Base-by-base conservation (phyloP, 108 stramenopile genomes). In the Nitzschia palea region DNA sequence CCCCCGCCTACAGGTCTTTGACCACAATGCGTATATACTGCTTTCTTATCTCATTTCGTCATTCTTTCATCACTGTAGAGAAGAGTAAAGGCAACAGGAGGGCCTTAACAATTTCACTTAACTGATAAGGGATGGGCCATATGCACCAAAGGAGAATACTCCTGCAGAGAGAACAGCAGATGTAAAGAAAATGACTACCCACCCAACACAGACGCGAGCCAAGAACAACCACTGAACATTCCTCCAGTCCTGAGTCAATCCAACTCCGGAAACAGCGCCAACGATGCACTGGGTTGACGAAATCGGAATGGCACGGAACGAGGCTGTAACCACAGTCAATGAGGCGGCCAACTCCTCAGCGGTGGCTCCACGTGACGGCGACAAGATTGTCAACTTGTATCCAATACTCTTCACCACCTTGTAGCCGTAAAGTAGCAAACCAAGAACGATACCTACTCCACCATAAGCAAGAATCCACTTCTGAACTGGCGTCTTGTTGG, bases 251-350 rank as follows among this genome's bases (percentile, higher is more conserved):
- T 82, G 81, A 22, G 79, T 51, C 23, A 81, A 43, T 18, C 86
- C 87, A 22, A 89, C 80, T 1, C 80, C 86, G 26, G 79, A 58
- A 2, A 80, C 70, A 14, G 76, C 82, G 44, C 86, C 86, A 31
- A 89, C 85, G 43, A 82, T 85, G 53, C 83, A 82, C 58, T 89
- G 88, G 2, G 88, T 89, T 3, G 86, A 71, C 29, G 84, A 85
- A 1, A 89, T 77, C 10, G 85, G 85, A 54, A 83, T 74, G 29
- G 73, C 85, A 5, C 83, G 62, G 32, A 67, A 81, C 1, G 84
- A 81, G n/a, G 85, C 88, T 27, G 83, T 80, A 36, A 86, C 81
- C 27, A 86, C 70, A 26, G 74, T 67, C 22, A 87, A 57, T 5
- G 86, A 79, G 4, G 88, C 76, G 4, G 78, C 84, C 35, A 89